A percentile compares a stretch with the other conserved stretches of the same genome.
phyloP scores from a whole-genome alignment of 768 basidiomycete species.

The Calocera viscosa region DNA sequence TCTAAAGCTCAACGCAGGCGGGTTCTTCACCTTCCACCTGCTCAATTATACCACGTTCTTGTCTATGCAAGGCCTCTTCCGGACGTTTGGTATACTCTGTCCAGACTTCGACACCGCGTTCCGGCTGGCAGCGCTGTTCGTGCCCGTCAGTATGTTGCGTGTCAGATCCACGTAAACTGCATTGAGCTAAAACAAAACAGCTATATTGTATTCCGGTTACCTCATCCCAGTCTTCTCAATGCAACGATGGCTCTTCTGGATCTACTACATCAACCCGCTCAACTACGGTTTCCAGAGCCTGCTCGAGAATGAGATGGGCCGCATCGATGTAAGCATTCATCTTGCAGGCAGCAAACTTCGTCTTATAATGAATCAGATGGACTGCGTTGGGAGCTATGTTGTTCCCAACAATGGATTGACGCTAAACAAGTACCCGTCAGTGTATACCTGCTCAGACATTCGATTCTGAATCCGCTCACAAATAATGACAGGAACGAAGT shows the following conservation, averaged over 20 bases:
- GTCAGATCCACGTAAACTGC: slow-evolving; percentile 47
- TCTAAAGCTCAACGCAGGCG: slow-evolving; percentile 23
- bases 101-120: slow-evolving; percentile 48
- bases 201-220: slow-evolving; percentile 55
- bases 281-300: slow-evolving; percentile 62
- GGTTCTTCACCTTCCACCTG: slow-evolving; percentile 58
- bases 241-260: slow-evolving; percentile 81
- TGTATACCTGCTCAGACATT: slow-evolving; percentile 12
- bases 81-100: slow-evolving; percentile 42
- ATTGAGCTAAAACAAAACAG: slow-evolving; percentile 18
- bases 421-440: slow-evolving; percentile 49
- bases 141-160: slow-evolving; percentile 44
- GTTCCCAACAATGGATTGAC: slow-evolving; percentile 52
- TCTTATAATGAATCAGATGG: slow-evolving; percentile 38
- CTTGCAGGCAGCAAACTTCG: slow-evolving; percentile 41
- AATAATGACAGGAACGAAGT: not conserved
- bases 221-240: slow-evolving; percentile 53
- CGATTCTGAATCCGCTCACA: no score
- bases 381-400: slow-evolving; percentile 54
- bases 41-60: slow-evolving; percentile 42
- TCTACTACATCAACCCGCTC: slow-evolving; percentile 71
- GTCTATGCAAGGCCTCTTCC: slow-evolving; percentile 74
- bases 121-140: slow-evolving; percentile 28
- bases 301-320: slow-evolving; percentile 80
- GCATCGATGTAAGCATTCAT: slow-evolving; percentile 45